Conservation (phyloP, 441 rosid genomes). For the Corymbia citriodora region DNA sequence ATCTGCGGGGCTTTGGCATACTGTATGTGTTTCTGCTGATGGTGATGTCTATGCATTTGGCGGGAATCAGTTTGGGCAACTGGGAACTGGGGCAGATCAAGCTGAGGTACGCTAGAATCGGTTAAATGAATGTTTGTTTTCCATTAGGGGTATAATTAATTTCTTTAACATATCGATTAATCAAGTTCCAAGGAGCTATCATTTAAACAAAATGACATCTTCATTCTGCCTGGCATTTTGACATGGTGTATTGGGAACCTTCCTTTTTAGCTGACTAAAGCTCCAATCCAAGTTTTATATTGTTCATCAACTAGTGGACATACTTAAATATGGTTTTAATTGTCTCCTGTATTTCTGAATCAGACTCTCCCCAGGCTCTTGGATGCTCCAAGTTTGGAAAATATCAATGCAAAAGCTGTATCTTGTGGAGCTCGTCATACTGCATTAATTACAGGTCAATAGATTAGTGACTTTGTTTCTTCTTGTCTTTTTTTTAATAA, state of each 20-base stretch:
- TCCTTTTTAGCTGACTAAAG: neutral
- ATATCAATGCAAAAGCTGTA: slow-evolving; percentile 39
- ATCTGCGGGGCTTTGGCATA: slow-evolving; percentile 97
- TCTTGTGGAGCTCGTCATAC: slow-evolving; percentile 98
- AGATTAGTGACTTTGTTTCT: neutral
- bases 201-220: neutral
- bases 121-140: neutral
- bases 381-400: slow-evolving; percentile 84
- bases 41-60: slow-evolving; percentile 94
- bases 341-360: slow-evolving; percentile 17
- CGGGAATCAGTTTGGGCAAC: slow-evolving; percentile 97
- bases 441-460: slow-evolving; percentile 62
- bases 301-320: neutral
- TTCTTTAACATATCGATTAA: neutral
- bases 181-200: neutral
- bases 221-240: neutral
- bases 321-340: neutral
- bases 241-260: neutral
- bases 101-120: slow-evolving; percentile 60
- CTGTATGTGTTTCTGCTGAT: slow-evolving; percentile 75
- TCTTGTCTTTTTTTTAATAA: neutral
- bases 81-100: slow-evolving; percentile 95
- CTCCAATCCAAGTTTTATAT: neutral
- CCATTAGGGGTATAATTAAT: neutral
- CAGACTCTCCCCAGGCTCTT: slow-evolving; percentile 88